Base-by-base conservation (phyloP, 2,329 filamentous ascomycete species). In the Dryadomyces quercivorus region DNA sequence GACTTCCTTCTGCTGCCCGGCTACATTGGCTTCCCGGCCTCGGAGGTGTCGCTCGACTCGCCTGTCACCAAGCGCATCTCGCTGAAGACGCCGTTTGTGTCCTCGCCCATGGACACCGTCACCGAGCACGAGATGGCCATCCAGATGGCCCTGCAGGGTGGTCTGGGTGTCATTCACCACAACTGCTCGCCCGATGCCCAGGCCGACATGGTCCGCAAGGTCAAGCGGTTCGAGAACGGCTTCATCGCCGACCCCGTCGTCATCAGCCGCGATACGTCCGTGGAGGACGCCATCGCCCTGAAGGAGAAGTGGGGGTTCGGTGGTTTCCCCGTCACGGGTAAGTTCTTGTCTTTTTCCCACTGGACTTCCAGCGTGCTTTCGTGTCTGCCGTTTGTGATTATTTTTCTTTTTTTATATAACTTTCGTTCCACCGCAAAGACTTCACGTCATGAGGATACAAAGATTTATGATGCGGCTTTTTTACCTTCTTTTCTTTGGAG, bases 71-170 rank as follows among this genome's bases (percentile, higher is more conserved):
- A 94, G 81, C 84, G 89, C 66, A 95, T 98, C 72, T 84, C 88
- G 40, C 79, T 98, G 69, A 98, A 96, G 81, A 94, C 91, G 7
- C 93, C 93, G 57, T 91, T 98, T 66, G 82, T 97, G 61, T 98
- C 93, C 49, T 97, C 93, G 43, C 93, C 94, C 65, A 98, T 98
- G 93, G 93, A 98, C 75, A 98, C 93, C 10, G 93, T 98, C 69
- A 98, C 94, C 46, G 93, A 98, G 76, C 88, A 95, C 74, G 92
- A 95, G 70, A 98, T 98, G 94, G 94, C 93, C 61, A 97, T 98
- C 64, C 88, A 96, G 75, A 95, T 94, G 80, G 88, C 88, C 52
- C 79, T 93, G 36, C 85, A 93, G 67, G 88, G 88, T 64, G 88
- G 88, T 65, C 77, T 94, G 18, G 88, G 93, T 74, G 90, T 98